Base-by-base conservation (phyloP, 2,329 filamentous ascomycete genomes). In the Orbilia quercus region DNA sequence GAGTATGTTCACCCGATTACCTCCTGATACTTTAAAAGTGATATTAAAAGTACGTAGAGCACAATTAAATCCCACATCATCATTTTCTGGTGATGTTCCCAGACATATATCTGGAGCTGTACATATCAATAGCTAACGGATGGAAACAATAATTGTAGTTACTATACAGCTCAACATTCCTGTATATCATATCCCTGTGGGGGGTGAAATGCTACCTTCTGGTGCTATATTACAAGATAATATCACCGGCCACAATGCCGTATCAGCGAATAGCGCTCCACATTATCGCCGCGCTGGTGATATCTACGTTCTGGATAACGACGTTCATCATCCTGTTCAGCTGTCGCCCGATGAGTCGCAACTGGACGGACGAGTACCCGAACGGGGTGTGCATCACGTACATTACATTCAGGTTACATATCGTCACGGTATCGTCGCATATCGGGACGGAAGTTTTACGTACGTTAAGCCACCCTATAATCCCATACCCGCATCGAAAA, bases 171-270 rank as follows among this genome's bases (percentile, higher is more conserved):
- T 57, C 66, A n/a, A n/a, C 4, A 31, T 57, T 7, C 28, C 45
- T 22, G 40, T 51, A 16, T 71, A 53, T 18, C 42, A 31, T 16
- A 23, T 64, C 16, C 7, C 14, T 71, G 14, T 71, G 66, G 66
- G 58, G 57, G 20, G 66, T 71, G 31, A 71, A 71, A 31, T 38
- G 63, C 5, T 63, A 63, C 11, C 40, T 71, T 2, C 18, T 64
- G 16, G 18, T 48, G 1, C 22, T 71, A 45, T 71, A 57, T 34
- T 71, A 71, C 16, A 22, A 57, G 7, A 22, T 71, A n/a, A 64
- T 71, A 40, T 57, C 66, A 14, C 66, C 57, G 9, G 48, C 40
- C 12, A 71, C 59, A 14, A 69, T 69, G 64, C 64, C 66, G 12
- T 18, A 16, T 7, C 59, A 71, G n/a, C 42, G 66, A 22, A 57